These are phyloP conservation scores for Apiospora rasikravindrae DNA, from an alignment of 2,329 filamentous ascomycete species.

Conservation along the genomic window DNA sequence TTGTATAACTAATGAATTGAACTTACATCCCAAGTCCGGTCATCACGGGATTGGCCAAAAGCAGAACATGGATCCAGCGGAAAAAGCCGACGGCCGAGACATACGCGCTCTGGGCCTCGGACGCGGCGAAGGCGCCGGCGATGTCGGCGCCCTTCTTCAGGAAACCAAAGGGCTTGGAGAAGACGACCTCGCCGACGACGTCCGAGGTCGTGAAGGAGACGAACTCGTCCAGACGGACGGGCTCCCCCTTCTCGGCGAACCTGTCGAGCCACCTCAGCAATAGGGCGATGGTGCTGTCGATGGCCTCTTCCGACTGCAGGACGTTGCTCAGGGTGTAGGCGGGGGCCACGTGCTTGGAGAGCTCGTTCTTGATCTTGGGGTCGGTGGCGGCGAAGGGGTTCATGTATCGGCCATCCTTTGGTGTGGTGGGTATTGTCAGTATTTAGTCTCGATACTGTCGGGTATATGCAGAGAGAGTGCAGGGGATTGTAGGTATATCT, in stretches of 20 bases:
- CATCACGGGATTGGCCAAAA: conserved; percentile 29
- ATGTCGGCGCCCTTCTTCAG: conserved; percentile 35
- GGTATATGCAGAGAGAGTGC: background rate
- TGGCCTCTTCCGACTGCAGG: conserved; percentile 27
- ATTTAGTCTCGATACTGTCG: background rate
- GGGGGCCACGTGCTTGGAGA: conserved; percentile 38
- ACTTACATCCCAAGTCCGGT: conserved; percentile 26
- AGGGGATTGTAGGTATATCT: too few species aligned
- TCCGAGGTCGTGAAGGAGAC: conserved; percentile 38
- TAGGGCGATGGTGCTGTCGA: conserved; percentile 26
- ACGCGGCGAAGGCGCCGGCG: conserved; percentile 30
- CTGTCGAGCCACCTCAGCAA: conserved; percentile 30
- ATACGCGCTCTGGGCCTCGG: conserved; percentile 19
- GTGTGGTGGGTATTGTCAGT: background rate
- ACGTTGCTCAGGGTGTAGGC: conserved; percentile 39
- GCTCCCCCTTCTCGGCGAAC: conserved; percentile 19
- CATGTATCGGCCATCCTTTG: background rate
- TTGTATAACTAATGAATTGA: too few species aligned
- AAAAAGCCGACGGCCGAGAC: conserved; percentile 22
- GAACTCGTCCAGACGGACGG: conserved; percentile 29
- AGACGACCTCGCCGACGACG: conserved; percentile 38
- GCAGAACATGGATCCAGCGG: conserved; percentile 24
- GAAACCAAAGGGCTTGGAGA: conserved; percentile 36
- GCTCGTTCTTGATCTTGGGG: conserved; percentile 40
- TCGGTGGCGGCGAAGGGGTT: conserved; percentile 25